Evolutionary conservation across 164 flowering plant genomes (phyloP).

Genomic region (Hamamelis virginiana): DNA sequence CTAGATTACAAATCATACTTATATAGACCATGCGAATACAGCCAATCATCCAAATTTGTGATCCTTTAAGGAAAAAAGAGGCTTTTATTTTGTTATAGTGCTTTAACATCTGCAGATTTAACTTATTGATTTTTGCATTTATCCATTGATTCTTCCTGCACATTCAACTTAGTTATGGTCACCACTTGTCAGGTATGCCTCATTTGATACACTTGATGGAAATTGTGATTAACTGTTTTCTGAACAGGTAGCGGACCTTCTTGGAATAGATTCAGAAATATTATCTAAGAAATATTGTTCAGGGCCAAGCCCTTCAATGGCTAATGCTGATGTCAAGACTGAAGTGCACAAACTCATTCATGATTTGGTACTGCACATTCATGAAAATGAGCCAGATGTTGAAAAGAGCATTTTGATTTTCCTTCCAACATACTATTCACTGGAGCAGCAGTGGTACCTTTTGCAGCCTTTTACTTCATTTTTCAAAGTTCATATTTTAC

Average conservation of each 20-base stretch:
- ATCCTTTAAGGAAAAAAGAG: too few relatives aligned
- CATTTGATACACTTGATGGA: neutral
- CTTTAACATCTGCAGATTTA: neutral
- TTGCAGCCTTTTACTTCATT: conserved; percentile 47
- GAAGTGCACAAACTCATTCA: conserved; percentile 76
- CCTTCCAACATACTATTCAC: conserved; percentile 83
- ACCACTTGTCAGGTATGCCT: neutral
- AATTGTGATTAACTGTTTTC: conserved; percentile 7
- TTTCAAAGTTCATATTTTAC: conserved; percentile 86
- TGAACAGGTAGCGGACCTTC: conserved; percentile 63
- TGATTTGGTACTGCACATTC: conserved; percentile 76
- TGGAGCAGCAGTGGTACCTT: conserved; percentile 83
- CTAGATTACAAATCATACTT: neutral
- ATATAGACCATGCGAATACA: too few relatives aligned
- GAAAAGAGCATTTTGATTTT: conserved; percentile 91
- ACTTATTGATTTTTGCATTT: neutral
- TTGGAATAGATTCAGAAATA: conserved; percentile 48
- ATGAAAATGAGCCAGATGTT: conserved; percentile 79
- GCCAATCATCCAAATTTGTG: too few relatives aligned
- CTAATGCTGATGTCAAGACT: conserved; percentile 59
- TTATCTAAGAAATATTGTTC: conserved; percentile 39
- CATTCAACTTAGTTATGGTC: neutral
- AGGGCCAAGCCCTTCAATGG: conserved; percentile 40
- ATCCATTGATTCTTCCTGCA: neutral
- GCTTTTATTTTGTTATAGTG: neutral